Conservation (phyloP, 1,139 yeast genomes). For the Kurtzmaniella quercitrusa region DNA sequence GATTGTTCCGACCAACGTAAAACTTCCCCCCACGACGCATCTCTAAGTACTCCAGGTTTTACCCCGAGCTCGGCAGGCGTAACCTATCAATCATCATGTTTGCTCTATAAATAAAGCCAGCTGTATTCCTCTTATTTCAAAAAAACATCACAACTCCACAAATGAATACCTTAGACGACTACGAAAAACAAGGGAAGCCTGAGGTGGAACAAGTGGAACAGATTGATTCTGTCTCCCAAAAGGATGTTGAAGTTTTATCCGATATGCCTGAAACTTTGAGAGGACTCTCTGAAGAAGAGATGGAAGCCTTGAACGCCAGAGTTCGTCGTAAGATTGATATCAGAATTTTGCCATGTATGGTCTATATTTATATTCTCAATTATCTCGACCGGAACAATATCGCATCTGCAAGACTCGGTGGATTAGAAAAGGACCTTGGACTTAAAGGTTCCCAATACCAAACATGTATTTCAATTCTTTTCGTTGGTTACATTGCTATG, state of each 20-base stretch:
- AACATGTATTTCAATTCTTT: conserved; percentile 52
- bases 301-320: conserved; percentile 33
- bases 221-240: background rate
- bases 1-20: background rate
- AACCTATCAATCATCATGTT: too few relatives aligned
- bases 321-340: conserved; percentile 48
- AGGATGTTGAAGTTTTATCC: background rate
- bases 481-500: conserved; percentile 58
- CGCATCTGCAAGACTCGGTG: conserved; percentile 60
- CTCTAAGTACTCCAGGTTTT: background rate
- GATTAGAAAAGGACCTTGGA: conserved; percentile 48
- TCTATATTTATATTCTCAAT: conserved; percentile 49
- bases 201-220: conserved; percentile 1
- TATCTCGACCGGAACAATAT: conserved; percentile 59
- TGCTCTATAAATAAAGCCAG: too few relatives aligned
- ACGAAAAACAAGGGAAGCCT: background rate
- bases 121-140: too few relatives aligned
- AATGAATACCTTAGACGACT: background rate
- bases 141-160: too few relatives aligned
- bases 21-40: background rate
- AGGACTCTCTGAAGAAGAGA: conserved; percentile 31
- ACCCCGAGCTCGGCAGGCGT: background rate
- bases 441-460: conserved; percentile 50
- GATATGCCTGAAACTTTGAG: conserved; percentile 29
- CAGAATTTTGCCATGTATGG: conserved; percentile 52